Conservation (phyloP, 2,329 filamentous ascomycete genomes). For the Stenocarpella maydis region DNA sequence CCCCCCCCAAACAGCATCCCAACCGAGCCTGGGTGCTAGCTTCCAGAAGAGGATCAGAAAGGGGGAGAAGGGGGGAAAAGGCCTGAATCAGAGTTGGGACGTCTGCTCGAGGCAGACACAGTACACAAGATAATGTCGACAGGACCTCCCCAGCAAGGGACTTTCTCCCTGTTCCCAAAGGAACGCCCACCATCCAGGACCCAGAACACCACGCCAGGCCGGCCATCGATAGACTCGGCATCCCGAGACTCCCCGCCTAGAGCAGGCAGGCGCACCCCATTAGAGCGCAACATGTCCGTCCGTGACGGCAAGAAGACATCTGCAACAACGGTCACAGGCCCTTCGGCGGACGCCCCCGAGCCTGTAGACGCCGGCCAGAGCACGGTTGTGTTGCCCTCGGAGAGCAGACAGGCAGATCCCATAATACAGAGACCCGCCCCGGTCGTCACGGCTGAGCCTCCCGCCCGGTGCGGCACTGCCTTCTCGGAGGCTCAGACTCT, state of each 20-base stretch:
- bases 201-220: slow-evolving; percentile 43
- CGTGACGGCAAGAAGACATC: slow-evolving; percentile 46
- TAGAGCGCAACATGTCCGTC: slow-evolving; percentile 45
- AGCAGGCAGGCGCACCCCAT: slow-evolving; percentile 45
- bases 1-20: background rate
- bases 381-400: slow-evolving; percentile 24
- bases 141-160: slow-evolving; percentile 50
- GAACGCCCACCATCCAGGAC: slow-evolving; percentile 53
- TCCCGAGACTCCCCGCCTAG: slow-evolving; percentile 41
- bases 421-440: slow-evolving; percentile 52
- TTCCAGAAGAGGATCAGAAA: background rate
- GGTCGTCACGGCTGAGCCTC: slow-evolving; percentile 52
- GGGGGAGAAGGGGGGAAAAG: too few relatives aligned
- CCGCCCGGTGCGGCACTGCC: slow-evolving; percentile 58
- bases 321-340: slow-evolving; percentile 25
- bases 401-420: slow-evolving; percentile 37
- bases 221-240: slow-evolving; percentile 41
- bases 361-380: slow-evolving; percentile 7
- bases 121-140: slow-evolving; percentile 48
- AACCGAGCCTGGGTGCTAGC: slow-evolving; percentile 12
- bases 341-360: slow-evolving; percentile 1
- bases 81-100: background rate
- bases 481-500: slow-evolving; percentile 61
- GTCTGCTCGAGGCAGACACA: slow-evolving; percentile 30
- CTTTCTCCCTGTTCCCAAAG: slow-evolving; percentile 68